phyloP scores from a whole-genome alignment of 345 rosid species.

The Lepidium aucheri region DNA sequence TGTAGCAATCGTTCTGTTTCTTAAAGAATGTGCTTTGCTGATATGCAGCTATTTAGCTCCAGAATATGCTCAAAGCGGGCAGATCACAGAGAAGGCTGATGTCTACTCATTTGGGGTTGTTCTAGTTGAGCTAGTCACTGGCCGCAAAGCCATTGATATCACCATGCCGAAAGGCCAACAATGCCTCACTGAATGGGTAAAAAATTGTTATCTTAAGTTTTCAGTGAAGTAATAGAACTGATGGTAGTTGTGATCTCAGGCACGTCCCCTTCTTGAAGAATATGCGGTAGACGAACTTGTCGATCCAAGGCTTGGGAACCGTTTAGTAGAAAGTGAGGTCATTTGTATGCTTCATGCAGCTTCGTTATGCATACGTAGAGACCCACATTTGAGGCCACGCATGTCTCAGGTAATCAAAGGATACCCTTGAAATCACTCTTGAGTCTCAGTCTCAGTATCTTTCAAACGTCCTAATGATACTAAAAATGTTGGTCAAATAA shows the following conservation, averaged over 20 bases:
- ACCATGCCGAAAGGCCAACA: conserved; percentile 93
- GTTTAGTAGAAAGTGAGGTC: conserved; percentile 70
- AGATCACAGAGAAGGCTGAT: conserved; percentile 96
- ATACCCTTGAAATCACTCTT: background rate
- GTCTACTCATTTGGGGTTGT: conserved; percentile 98
- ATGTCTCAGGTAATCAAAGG: conserved; percentile 78
- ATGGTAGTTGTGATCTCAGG: conserved; percentile 38
- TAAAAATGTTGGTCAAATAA: conserved; percentile 7
- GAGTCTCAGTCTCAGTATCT: background rate
- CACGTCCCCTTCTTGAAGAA: conserved; percentile 89
- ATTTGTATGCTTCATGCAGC: conserved; percentile 97
- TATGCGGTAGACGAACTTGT: conserved; percentile 72
- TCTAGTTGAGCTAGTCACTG: conserved; percentile 90
- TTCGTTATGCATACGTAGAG: conserved; percentile 72
- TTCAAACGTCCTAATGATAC: conserved; percentile 1
- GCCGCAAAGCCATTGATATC: conserved; percentile 93
- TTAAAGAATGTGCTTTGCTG: background rate
- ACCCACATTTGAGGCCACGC: conserved; percentile 90
- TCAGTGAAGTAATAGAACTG: conserved; percentile 6
- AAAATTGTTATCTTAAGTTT: background rate
- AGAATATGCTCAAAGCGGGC: conserved; percentile 96
- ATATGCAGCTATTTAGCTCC: conserved; percentile 90
- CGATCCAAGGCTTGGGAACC: conserved; percentile 59
- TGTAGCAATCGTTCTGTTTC: background rate
- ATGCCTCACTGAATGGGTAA: conserved; percentile 97